These are phyloP conservation scores for Gonapodya prolifera DNA, from an alignment of 192 early-diverging fungal genomes.

Conservation along the genomic window DNA sequence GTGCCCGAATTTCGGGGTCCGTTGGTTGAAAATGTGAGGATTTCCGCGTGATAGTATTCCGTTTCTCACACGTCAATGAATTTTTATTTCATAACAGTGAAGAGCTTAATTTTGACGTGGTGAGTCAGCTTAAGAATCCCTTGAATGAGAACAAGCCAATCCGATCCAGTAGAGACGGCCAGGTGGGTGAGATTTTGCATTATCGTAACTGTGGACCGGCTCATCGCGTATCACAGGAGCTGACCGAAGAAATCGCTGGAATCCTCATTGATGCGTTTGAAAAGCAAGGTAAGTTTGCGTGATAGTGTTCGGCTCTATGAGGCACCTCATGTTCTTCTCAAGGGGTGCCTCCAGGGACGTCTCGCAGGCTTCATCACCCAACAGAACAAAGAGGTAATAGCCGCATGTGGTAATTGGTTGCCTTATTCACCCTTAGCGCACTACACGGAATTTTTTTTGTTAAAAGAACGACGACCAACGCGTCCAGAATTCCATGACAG, in stretches of 20 bases:
- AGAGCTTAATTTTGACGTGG: background rate
- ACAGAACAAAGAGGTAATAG: background rate
- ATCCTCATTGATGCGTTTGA: conserved; percentile 2
- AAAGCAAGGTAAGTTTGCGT: background rate
- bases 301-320: background rate
- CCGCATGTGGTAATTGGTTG: background rate
- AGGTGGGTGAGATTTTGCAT: background rate
- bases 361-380: background rate
- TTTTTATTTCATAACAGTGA: background rate
- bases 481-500: too few relatives aligned
- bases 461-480: background rate
- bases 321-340: background rate
- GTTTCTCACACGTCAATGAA: background rate
- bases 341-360: background rate
- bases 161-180: background rate
- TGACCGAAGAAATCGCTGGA: background rate
- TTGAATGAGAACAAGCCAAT: conserved; percentile 5
- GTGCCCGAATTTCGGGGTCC: background rate
- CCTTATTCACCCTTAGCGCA: too few relatives aligned
- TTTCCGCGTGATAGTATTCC: background rate
- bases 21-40: background rate
- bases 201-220: background rate
- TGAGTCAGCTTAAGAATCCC: background rate
- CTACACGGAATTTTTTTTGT: too few relatives aligned
- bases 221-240: background rate